Base-by-base conservation (phyloP, 768 basidiomycete species). In the Suillus brevipes region DNA sequence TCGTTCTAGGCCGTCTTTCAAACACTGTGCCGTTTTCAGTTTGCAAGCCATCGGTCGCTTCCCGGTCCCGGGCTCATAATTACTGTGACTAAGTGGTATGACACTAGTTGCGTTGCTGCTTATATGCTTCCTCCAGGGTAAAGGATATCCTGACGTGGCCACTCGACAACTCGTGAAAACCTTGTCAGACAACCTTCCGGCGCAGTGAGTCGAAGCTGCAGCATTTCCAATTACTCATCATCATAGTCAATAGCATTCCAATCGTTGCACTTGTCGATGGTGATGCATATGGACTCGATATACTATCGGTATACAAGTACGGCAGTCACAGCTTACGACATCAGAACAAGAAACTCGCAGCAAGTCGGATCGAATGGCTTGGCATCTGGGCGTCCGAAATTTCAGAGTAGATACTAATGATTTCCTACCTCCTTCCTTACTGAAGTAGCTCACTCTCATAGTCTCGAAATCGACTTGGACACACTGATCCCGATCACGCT, bases 71-170 rank as follows among this genome's bases (percentile, higher is more conserved):
- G 94, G 2, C 73, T 95, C 23, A 80, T 95, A 50, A 83, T 97
- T 70, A 97, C 95, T 6, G 95, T 93, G 66, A 57, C 74, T 62
- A 13, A 52, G 38, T 60, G 10, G 18, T 59, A 20, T 50, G n/a
- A 20, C 14, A 52, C 34, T 25, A 37, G 28, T 42, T 40, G 31
- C 23, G n/a, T 25, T 13, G 36, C 37, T 61, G 18, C 64, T 72
- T 55, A 73, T 38, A 38, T 55, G 2, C 23, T 16, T 59, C 10
- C 42, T 42, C 61, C 69, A 97, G 95, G 97, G 97, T 0, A 99
- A 97, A 74, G 97, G 97, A 3, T 99, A 97, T 77, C 97, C 97
- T 0, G 97, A 99, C 73, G 77, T 97, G 5, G 90, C 95, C 3
- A 97, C 97, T 0, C 84, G 95, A 8, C 89, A 96, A 68, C 82